Evolutionary conservation across 768 basidiomycete genomes (phyloP).

Genomic region (Mycena olivaceomarginata): DNA sequence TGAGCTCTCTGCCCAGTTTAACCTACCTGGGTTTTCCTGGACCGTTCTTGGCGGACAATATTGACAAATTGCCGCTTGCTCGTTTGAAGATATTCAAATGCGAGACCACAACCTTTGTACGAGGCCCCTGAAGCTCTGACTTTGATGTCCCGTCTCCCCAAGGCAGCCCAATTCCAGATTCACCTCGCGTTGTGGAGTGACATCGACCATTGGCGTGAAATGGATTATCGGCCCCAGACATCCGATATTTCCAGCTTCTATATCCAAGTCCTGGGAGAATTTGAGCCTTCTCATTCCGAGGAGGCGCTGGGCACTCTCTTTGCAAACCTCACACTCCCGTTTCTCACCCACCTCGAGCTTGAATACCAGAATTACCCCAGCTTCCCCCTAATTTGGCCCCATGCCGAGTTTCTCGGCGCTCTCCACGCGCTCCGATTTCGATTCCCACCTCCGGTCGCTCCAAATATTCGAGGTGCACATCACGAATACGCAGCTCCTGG

Average conservation of each 20-base stretch:
- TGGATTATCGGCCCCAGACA: not conserved
- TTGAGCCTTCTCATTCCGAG: not conserved
- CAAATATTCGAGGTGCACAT: constrained; percentile 1
- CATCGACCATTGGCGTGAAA: not conserved
- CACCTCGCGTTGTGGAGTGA: not conserved
- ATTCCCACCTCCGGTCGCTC: not conserved
- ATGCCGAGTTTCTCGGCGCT: constrained; percentile 7
- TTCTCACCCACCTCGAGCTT: not conserved
- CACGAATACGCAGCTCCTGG: constrained; percentile 5
- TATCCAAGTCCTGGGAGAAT: not conserved
- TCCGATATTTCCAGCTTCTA: not conserved
- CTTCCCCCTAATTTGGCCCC: constrained; percentile 2
- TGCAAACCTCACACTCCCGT: not conserved
- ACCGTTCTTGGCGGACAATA: too few species aligned
- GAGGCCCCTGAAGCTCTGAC: not conserved
- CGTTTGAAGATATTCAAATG: not conserved
- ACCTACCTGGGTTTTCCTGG: not conserved
- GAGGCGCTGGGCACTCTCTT: not conserved
- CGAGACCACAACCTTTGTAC: not conserved
- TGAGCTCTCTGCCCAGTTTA: not conserved
- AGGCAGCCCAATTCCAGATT: not conserved
- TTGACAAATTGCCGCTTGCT: not conserved
- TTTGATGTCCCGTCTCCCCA: not conserved
- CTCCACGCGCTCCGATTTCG: constrained; percentile 11
- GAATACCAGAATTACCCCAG: not conserved